A percentile compares a stretch with the other conserved stretches of the same genome.
phyloP scores from a whole-genome alignment of 1,284 basidiomycete genomes.

The Leccinum insigne region DNA sequence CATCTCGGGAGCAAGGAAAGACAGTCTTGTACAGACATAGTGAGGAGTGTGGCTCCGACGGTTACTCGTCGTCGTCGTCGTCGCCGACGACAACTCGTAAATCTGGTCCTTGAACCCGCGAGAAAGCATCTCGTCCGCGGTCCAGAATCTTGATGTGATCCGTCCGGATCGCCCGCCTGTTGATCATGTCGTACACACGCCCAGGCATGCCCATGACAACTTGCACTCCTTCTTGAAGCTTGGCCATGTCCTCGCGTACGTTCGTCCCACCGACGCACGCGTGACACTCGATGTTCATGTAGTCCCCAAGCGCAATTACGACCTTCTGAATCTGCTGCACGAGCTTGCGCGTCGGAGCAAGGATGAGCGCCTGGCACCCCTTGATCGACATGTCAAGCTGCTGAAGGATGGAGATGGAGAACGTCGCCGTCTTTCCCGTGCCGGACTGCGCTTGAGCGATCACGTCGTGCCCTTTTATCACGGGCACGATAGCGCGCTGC shows the following conservation, averaged over 20 bases:
- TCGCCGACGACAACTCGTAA: conserved; percentile 80
- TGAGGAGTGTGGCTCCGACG: conserved; percentile 1
- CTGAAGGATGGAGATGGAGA: conserved; percentile 91
- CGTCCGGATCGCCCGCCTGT: conserved; percentile 88
- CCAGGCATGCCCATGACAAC: conserved; percentile 98
- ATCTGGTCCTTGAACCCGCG: conserved; percentile 99
- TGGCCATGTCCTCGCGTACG: conserved; percentile 97
- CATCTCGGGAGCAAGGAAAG: conserved; percentile 4
- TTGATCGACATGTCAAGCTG: conserved; percentile 94
- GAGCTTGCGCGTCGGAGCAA: conserved; percentile 95
- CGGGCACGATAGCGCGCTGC: conserved; percentile 95
- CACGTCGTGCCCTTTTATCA: conserved; percentile 95
- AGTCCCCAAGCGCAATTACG: conserved; percentile 94
- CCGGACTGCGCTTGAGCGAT: conserved; percentile 99
- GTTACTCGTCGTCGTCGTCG: conserved; percentile 56
- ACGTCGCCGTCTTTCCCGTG: conserved; percentile 99
- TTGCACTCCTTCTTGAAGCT: conserved; percentile 97
- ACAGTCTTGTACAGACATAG: conserved; percentile 15
- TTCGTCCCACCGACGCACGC: conserved; percentile 98
- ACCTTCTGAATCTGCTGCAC: conserved; percentile 98
- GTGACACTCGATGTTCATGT: conserved; percentile 99
- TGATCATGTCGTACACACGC: conserved; percentile 99
- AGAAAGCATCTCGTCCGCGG: conserved; percentile 96
- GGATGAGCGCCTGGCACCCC: conserved; percentile 94
- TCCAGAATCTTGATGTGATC: conserved; percentile 99